A percentile compares a stretch with the other conserved stretches of the same genome.
Evolutionary conservation across 2,329 filamentous ascomycete genomes (phyloP).

Genomic region (Fusarium virguliforme): DNA sequence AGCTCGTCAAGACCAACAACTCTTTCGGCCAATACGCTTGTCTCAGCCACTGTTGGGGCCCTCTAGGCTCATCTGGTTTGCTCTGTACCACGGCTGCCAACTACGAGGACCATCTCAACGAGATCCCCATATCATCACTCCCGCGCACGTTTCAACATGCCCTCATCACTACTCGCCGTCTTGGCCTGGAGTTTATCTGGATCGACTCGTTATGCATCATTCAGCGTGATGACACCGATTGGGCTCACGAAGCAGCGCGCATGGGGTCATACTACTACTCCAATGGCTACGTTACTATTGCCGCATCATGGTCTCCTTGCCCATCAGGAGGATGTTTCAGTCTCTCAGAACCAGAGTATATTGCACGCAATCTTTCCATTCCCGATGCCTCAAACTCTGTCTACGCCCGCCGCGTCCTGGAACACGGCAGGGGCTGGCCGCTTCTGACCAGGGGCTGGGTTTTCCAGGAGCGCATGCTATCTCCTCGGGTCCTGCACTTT

Average conservation of each 20-base stretch:
- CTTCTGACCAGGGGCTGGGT: neutral
- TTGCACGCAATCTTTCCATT: neutral
- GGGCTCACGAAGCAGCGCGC: neutral
- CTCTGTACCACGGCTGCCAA: neutral
- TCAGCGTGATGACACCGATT: neutral
- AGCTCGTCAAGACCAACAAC: neutral
- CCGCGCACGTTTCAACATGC: neutral
- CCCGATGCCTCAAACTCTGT: neutral
- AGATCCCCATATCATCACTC: neutral
- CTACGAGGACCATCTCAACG: neutral
- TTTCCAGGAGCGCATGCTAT: neutral
- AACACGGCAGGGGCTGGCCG: neutral
- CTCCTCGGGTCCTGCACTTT: neutral
- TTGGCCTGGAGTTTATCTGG: neutral
- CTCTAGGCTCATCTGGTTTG: neutral
- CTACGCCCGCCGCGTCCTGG: conserved; percentile 1
- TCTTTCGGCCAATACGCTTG: neutral
- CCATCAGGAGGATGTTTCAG: neutral
- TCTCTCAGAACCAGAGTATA: neutral
- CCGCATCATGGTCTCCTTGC: neutral
- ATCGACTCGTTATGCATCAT: conserved; percentile 3
- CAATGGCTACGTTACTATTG: neutral
- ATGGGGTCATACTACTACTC: conserved; percentile 9
- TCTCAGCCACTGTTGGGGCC: conserved; percentile 3
- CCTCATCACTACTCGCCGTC: neutral